Evolutionary conservation across 257 asterid genomes (phyloP).

Genomic region (Fraxinus anomala): DNA sequence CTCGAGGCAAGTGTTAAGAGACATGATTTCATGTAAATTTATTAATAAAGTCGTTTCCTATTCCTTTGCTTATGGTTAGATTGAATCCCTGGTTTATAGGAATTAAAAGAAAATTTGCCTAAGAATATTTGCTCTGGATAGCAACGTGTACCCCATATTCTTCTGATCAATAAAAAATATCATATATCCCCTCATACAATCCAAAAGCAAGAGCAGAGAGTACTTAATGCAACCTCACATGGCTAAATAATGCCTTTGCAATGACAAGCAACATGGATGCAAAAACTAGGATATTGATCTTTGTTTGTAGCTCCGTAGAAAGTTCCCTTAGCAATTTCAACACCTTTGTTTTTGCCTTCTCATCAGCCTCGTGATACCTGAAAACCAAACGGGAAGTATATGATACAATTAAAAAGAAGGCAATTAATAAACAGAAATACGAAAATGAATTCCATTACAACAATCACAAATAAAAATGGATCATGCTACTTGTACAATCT

Average conservation of each 20-base stretch:
- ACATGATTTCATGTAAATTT: too few relatives aligned
- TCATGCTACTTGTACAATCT: too few relatives aligned
- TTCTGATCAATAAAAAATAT: neutral
- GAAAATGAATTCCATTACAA: conserved; percentile 1
- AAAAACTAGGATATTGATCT: conserved; percentile 80
- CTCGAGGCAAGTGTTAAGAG: too few relatives aligned
- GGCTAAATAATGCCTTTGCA: conserved; percentile 87
- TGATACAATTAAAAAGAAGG: neutral
- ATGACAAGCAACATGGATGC: conserved; percentile 92
- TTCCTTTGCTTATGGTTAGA: neutral
- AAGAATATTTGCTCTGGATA: neutral
- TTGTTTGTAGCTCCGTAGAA: conserved; percentile 77
- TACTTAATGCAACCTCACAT: conserved; percentile 57
- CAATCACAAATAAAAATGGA: neutral
- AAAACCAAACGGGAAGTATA: conserved; percentile 21
- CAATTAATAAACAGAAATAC: conserved; percentile 11
- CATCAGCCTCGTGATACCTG: conserved; percentile 84
- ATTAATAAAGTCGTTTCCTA: neutral
- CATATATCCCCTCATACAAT: neutral
- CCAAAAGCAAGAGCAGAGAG: neutral
- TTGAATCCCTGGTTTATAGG: neutral
- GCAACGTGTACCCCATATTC: neutral
- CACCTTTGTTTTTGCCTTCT: conserved; percentile 72
- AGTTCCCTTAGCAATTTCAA: conserved; percentile 75
- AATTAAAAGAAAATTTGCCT: neutral